Base-by-base conservation (phyloP, 345 rosid species). In the Salix dunnii region DNA sequence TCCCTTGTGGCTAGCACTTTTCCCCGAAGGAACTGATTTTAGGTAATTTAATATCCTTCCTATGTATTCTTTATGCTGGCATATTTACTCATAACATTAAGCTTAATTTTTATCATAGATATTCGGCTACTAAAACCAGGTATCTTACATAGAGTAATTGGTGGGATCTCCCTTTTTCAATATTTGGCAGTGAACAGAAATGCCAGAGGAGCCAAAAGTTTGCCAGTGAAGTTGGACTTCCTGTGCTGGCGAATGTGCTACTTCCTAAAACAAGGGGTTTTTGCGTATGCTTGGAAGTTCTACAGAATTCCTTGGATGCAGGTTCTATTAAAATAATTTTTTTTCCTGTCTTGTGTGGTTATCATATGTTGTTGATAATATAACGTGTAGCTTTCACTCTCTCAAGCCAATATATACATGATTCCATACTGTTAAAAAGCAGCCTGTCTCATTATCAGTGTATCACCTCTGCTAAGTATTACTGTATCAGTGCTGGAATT, bases 11-110 rank as follows among this genome's bases (percentile, higher is more conserved):
- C 97, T 93, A 67, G 91, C 92, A 74, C 88, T 93, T 28, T 93
- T 93, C 85, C 97, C 97, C 0, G 94, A 93, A 85, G 97, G 97
- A 84, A 93, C 97, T 40, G 94, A 93, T 84, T 93, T 87, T 81
- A 89, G 93, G 96, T 93, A 88, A 62, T 77, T 48, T 40, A 33
- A 68, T 70, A 77, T 82, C 73, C 49, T 46, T 82, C 73, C 49
- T 46, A 28, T 60, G 16, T 48, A 8, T 76, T 76, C 63, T 69
- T 76, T n/a, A 27, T 38, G 70, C 74, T 18, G 72, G 38, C 77
- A 46, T 79, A 70, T 73, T 71, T 30, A 33, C 17, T 58, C 27
- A 23, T 43, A 38, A 21, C 21, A 28, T 67, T 35, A 12, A 38
- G 12, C 51, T 77, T 48, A 31, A 36, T 5, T 31, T 64, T n/a